Evolutionary conservation across 768 basidiomycete genomes (phyloP).

Genomic region (Mycena galopus): DNA sequence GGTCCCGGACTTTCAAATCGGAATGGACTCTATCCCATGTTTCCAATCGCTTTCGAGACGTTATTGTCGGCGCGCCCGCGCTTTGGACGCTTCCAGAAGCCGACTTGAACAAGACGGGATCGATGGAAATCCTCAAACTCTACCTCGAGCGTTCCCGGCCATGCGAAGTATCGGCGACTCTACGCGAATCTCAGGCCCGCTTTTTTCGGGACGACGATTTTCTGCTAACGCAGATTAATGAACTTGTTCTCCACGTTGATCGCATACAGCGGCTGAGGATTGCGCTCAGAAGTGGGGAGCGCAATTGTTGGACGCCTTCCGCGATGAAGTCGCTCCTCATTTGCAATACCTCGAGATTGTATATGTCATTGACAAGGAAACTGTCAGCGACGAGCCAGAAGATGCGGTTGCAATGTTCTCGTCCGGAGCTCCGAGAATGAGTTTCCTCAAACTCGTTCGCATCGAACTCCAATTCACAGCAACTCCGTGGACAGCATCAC

Average conservation of each 20-base stretch:
- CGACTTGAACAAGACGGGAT: background rate
- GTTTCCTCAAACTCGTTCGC: background rate
- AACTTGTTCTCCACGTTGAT: background rate
- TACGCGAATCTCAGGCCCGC: too few species aligned
- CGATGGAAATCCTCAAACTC: background rate
- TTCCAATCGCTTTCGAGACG: background rate
- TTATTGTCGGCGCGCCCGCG: background rate
- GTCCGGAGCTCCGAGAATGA: background rate
- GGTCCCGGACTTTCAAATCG: background rate
- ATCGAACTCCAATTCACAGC: background rate
- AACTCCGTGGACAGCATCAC: background rate
- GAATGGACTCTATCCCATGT: background rate
- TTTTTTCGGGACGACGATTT: too few species aligned
- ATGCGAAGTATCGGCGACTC: too few species aligned
- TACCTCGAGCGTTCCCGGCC: background rate
- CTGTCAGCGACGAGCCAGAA: too few species aligned
- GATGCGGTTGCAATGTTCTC: background rate
- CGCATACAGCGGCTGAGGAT: background rate
- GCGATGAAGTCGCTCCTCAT: background rate
- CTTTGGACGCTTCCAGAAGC: background rate
- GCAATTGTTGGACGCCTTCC: background rate
- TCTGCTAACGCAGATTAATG: background rate
- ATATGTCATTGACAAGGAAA: background rate
- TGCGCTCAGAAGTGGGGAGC: background rate
- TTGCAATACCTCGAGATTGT: constrained; percentile 6